A percentile compares a stretch with the other conserved stretches of the same genome.
phyloP scores from a whole-genome alignment of 192 early-diverging fungal genomes.

The Linnemannia elongata region DNA sequence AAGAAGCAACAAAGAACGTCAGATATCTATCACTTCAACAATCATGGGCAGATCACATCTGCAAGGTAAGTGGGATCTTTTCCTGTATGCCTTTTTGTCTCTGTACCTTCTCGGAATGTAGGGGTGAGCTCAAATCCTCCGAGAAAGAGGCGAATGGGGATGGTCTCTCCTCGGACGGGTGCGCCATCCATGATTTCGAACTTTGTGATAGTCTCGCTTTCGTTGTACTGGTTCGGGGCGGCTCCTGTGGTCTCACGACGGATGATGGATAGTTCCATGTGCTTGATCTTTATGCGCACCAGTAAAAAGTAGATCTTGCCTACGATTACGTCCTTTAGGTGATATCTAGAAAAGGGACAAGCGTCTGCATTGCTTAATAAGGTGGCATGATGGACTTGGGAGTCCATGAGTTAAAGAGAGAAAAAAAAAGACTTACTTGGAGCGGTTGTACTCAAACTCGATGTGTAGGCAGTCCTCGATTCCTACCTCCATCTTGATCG shows the following conservation, averaged over 20 bases:
- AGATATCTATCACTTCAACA: neutral
- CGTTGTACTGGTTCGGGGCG: slow-evolving; percentile 97
- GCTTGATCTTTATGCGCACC: slow-evolving; percentile 99
- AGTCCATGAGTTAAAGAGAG: neutral
- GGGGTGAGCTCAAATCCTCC: slow-evolving; percentile 98
- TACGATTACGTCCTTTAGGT: slow-evolving; percentile 98
- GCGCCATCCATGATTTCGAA: slow-evolving; percentile 99
- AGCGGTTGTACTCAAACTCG: slow-evolving; percentile 99
- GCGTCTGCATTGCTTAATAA: too few species aligned
- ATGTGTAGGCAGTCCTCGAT: slow-evolving; percentile 99
- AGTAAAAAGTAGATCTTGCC: slow-evolving; percentile 99
- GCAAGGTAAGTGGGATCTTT: neutral
- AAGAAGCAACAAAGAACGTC: neutral
- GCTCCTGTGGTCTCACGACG: slow-evolving; percentile 97
- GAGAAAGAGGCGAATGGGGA: slow-evolving; percentile 98
- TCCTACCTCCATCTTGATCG: slow-evolving; percentile 99
- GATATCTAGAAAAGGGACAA: slow-evolving; percentile 75
- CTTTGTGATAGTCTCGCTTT: slow-evolving; percentile 98
- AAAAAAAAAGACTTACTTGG: slow-evolving; percentile 75
- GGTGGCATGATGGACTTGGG: neutral
- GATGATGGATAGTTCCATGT: slow-evolving; percentile 99
- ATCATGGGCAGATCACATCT: neutral
- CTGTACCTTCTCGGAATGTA: slow-evolving; percentile 85
- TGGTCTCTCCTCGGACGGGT: slow-evolving; percentile 94
- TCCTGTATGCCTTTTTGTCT: neutral